phyloP scores from a whole-genome alignment of 2,329 filamentous ascomycete genomes.

The Teratosphaeria zuluensis region DNA sequence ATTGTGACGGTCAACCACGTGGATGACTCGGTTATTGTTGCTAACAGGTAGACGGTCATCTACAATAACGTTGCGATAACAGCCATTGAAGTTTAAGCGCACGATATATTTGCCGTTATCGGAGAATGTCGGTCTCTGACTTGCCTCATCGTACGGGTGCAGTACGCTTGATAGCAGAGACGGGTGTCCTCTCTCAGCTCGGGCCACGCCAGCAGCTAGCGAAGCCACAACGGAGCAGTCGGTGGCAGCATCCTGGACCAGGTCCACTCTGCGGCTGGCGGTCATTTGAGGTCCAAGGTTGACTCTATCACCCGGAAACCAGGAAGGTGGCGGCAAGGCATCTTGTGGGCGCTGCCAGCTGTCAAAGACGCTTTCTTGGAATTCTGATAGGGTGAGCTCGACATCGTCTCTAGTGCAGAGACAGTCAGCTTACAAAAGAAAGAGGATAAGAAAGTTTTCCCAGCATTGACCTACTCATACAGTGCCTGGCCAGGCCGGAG shows the following conservation, averaged over 20 bases:
- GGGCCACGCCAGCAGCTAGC: constrained; percentile 69
- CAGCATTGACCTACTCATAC: constrained; percentile 51
- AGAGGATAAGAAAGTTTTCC: not conserved
- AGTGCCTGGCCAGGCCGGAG: constrained; percentile 37
- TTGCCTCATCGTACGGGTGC: constrained; percentile 60
- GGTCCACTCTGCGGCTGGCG: constrained; percentile 54
- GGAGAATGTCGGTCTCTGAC: constrained; percentile 53
- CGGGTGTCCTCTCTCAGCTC: constrained; percentile 57
- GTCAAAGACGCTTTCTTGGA: constrained; percentile 66
- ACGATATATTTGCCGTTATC: constrained; percentile 82
- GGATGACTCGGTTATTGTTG: constrained; percentile 62
- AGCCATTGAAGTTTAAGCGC: constrained; percentile 92
- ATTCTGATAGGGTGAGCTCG: constrained; percentile 60
- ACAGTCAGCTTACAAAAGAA: constrained; percentile 15
- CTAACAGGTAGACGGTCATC: constrained; percentile 81
- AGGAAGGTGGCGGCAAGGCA: constrained; percentile 44
- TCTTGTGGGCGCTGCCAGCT: constrained; percentile 74
- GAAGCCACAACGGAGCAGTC: constrained; percentile 97
- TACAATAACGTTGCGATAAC: constrained; percentile 74
- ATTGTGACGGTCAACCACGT: constrained; percentile 79
- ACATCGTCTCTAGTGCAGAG: constrained; percentile 44
- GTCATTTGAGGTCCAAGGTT: constrained; percentile 45
- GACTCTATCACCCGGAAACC: constrained; percentile 22
- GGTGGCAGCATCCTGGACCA: constrained; percentile 90
- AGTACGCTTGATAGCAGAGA: constrained; percentile 66